Conservation (phyloP, 805 yeast genomes). For the Metschnikowia colocasiae region DNA sequence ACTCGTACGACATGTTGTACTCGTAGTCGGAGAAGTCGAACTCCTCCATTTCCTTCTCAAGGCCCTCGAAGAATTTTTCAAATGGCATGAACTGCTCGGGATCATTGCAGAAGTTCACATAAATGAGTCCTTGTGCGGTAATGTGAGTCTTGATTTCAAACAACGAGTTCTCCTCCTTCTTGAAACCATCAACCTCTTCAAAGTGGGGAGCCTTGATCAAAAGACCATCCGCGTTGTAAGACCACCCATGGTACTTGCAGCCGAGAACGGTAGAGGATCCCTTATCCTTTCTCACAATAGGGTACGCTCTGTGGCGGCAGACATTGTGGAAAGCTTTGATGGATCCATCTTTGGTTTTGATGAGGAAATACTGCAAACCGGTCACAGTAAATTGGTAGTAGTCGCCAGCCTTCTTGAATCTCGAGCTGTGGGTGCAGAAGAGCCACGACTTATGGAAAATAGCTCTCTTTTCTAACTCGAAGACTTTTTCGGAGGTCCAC, state of each 20-base stretch:
- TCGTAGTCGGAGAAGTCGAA: slow-evolving; percentile 59
- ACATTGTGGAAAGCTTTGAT: slow-evolving; percentile 61
- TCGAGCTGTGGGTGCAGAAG: slow-evolving; percentile 47
- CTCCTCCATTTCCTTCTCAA: slow-evolving; percentile 50
- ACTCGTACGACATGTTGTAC: slow-evolving; percentile 61
- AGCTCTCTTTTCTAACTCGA: slow-evolving; percentile 56
- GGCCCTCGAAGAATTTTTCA: slow-evolving; percentile 50
- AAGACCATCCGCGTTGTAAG: slow-evolving; percentile 57
- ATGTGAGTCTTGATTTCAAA: slow-evolving; percentile 52
- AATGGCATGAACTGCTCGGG: slow-evolving; percentile 47
- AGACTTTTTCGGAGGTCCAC: slow-evolving; percentile 60
- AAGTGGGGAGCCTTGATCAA: slow-evolving; percentile 62
- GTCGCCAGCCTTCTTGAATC: slow-evolving; percentile 57
- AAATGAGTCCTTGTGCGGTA: slow-evolving; percentile 55
- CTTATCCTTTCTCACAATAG: slow-evolving; percentile 54
- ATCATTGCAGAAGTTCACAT: slow-evolving; percentile 45
- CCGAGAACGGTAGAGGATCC: slow-evolving; percentile 58
- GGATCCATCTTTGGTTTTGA: slow-evolving; percentile 48
- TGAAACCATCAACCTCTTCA: slow-evolving; percentile 56
- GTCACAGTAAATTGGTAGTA: slow-evolving; percentile 48
- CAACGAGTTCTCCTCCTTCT: slow-evolving; percentile 51
- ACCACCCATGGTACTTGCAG: slow-evolving; percentile 65
- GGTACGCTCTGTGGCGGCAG: slow-evolving; percentile 64
- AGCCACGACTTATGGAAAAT: slow-evolving; percentile 57
- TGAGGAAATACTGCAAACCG: slow-evolving; percentile 54